A percentile compares a stretch with the other conserved stretches of the same genome.
These are phyloP conservation scores for Metschnikowia kofuensis DNA, from an alignment of 805 yeast genomes.

Conservation along the genomic window DNA sequence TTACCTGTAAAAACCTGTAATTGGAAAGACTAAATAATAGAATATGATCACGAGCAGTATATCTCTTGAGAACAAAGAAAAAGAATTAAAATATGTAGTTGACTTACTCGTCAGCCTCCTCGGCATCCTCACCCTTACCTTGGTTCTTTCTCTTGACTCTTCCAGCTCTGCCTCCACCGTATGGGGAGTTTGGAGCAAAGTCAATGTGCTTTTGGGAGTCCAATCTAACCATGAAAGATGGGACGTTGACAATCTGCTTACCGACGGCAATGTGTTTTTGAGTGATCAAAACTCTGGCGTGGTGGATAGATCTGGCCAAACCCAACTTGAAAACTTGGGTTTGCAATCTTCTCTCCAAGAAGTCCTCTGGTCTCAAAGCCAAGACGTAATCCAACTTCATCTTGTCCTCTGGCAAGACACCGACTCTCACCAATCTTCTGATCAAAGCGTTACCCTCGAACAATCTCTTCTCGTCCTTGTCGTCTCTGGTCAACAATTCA, in stretches of 20 bases:
- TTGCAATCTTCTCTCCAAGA: conserved; percentile 99
- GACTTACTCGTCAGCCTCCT: conserved; percentile 73
- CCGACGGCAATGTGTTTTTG: conserved; percentile 99
- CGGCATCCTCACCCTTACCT: conserved; percentile 54
- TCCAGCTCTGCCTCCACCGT: conserved; percentile 99
- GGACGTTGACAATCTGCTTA: conserved; percentile 97
- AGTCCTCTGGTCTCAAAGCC: conserved; percentile 97
- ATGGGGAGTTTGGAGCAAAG: conserved; percentile 98
- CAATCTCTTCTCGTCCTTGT: conserved; percentile 99
- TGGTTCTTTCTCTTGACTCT: conserved; percentile 95
- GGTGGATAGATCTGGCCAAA: conserved; percentile 98
- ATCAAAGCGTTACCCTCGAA: conserved; percentile 99
- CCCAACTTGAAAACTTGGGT: conserved; percentile 99
- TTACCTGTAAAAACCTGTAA: neutral
- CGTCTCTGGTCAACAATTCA: conserved; percentile 99
- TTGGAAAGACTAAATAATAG: neutral
- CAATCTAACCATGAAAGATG: conserved; percentile 99
- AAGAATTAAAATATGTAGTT: conserved; percentile 16
- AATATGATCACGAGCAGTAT: neutral
- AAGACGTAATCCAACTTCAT: conserved; percentile 99
- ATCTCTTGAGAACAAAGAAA: conserved; percentile 4
- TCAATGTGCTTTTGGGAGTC: conserved; percentile 99
- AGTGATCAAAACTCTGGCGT: conserved; percentile 97
- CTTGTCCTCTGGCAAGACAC: conserved; percentile 98
- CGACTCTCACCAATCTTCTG: conserved; percentile 98